phyloP scores from a whole-genome alignment of 208 protist species.

The Lotmaria passim region DNA sequence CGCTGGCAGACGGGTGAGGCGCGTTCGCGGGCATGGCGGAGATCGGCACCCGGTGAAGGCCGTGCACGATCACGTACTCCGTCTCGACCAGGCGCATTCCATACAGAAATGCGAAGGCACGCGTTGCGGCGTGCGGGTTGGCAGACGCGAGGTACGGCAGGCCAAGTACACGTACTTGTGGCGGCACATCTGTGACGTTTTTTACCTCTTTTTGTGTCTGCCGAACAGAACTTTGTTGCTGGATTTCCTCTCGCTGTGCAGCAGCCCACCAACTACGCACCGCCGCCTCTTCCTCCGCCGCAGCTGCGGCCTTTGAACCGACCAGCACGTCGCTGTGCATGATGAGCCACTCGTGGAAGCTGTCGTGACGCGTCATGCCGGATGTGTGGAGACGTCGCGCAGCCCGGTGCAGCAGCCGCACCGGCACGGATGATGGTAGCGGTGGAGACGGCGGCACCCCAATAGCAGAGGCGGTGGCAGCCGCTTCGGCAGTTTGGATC shows the following conservation, averaged over 20 bases:
- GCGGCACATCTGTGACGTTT: not conserved
- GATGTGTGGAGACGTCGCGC: constrained; percentile 10
- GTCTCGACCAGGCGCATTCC: constrained; percentile 22
- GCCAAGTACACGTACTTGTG: constrained; percentile 17
- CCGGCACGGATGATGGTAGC: not conserved
- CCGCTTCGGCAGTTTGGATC: not conserved
- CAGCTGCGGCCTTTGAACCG: not conserved
- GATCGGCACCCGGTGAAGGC: constrained; percentile 16
- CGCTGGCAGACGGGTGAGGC: not conserved
- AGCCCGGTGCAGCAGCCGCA: constrained; percentile 20
- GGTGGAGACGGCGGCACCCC: not conserved
- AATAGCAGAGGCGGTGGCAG: no score
- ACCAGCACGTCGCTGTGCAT: constrained; percentile 13
- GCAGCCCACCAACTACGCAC: constrained; percentile 28
- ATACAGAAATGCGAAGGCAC: constrained; percentile 15
- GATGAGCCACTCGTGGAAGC: constrained; percentile 39
- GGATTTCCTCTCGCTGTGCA: not conserved
- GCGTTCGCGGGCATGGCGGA: not conserved
- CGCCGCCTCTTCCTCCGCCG: constrained; percentile 7
- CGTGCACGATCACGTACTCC: constrained; percentile 18
- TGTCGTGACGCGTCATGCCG: constrained; percentile 12
- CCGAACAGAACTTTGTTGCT: not conserved
- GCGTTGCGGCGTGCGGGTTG: not conserved
- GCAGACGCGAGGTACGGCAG: not conserved
- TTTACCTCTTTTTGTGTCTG: not conserved